Evolutionary conservation across 2,329 filamentous ascomycete genomes (phyloP).

Genomic region (Penicillium expansum): DNA sequence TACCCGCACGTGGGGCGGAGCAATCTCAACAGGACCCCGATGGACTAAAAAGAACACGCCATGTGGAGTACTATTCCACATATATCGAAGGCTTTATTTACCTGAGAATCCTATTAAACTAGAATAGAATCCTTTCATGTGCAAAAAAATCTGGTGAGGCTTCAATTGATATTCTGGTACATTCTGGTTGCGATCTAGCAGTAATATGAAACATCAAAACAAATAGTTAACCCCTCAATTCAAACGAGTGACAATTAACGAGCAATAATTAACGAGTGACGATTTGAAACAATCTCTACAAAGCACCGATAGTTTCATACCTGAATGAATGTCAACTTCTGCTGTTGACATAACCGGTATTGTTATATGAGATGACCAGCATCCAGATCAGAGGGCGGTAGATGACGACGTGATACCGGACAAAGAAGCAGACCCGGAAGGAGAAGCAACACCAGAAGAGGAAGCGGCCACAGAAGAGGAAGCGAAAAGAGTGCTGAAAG

Average conservation of each 20-base stretch:
- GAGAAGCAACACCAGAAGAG: neutral
- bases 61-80: neutral
- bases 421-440: neutral
- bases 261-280: neutral
- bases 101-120: too few relatives aligned
- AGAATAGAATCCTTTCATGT: neutral
- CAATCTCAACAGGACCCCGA: neutral
- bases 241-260: neutral
- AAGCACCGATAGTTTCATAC: neutral
- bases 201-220: neutral
- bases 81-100: neutral
- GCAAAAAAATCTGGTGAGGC: neutral
- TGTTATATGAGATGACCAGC: neutral
- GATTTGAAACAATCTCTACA: neutral
- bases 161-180: neutral
- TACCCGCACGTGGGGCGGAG: neutral
- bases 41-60: neutral
- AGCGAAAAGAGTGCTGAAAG: neutral
- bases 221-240: neutral
- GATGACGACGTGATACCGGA: neutral
- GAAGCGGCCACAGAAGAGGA: neutral
- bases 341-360: neutral
- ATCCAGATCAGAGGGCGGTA: neutral
- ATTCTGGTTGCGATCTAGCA: neutral
- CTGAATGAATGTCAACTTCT: too few relatives aligned